Percentiles rank a stretch among this genome's conserved stretches.
These are phyloP conservation scores for Fraxinus cuspidata DNA, from an alignment of 257 asterid genomes.

Conservation along the genomic window DNA sequence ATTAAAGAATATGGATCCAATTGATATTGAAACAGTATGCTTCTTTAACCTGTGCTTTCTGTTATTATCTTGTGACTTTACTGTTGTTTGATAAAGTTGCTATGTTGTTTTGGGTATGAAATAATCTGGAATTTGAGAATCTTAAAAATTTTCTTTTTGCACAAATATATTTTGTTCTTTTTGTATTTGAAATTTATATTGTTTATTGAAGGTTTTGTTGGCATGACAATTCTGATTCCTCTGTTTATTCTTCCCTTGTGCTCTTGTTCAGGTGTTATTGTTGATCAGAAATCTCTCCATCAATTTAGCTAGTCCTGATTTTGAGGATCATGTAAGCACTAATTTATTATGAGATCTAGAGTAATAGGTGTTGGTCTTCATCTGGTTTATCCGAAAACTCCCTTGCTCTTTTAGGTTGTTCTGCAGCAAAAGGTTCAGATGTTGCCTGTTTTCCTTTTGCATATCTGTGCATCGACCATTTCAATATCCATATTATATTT, in stretches of 20 bases:
- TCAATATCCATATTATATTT: neutral
- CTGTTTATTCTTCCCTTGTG: neutral
- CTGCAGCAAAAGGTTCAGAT: conserved; percentile 8
- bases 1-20: conserved; percentile 86
- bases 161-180: neutral
- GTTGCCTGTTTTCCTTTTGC: conserved; percentile 5
- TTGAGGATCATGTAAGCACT: conserved; percentile 86
- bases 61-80: conserved; percentile 15
- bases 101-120: neutral
- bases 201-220: neutral
- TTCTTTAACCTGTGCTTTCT: conserved; percentile 31
- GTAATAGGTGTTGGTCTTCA: neutral
- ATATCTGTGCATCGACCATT: neutral
- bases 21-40: conserved; percentile 91
- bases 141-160: neutral
- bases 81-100: neutral
- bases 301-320: conserved; percentile 82
- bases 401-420: neutral
- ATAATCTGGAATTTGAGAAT: conserved; percentile 7
- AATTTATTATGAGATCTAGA: conserved; percentile 3
- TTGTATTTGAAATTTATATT: neutral
- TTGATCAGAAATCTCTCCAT: conserved; percentile 87
- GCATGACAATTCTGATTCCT: conserved; percentile 1
- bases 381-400: neutral
- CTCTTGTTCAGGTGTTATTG: conserved; percentile 60